Base-by-base conservation (phyloP, 2,329 filamentous ascomycete species). In the Ceratocystiopsis minuta region DNA sequence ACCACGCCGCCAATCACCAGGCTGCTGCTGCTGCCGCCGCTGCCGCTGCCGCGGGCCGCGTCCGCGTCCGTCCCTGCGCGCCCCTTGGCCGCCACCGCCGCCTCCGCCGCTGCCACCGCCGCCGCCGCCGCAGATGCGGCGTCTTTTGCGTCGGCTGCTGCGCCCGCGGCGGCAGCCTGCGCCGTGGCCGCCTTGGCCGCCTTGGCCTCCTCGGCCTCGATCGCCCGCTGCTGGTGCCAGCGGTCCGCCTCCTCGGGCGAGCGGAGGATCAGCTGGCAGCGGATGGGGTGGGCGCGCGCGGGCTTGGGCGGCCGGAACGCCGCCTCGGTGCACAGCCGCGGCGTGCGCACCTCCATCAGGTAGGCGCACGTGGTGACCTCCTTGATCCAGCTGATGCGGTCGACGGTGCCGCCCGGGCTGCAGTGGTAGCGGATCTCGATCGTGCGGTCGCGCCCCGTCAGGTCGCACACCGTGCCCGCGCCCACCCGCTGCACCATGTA, bases 341-440 rank as follows among this genome's bases (percentile, higher is more conserved):
- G 84, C 0, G 87, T 94, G 55, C 93, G 81, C 48, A 95, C 74
- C 31, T 93, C 75, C 86, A 95, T 94, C 42, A 94, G 67, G 55
- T 95, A 95, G 13, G 84, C 76, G 61, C 87, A 95, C 12, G 85
- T 94, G 3, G 80, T 81, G 1, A 88, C 75, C 57, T 95, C 87
- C 58, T 94, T 94, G 60, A 95, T 92, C 75, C 84, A 86, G 36
- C 79, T 80, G 52, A 95, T 94, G 38, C 79, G 75, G 56, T 93
- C 79, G 38, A 64, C 67, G 3, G 72, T 72, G 31, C 76, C 67
- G 39, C 81, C 78, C 0, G 83, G 84, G 52, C 83, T 79, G 62
- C 86, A 94, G 55, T 76, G 72, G 50, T 76, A 77, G 51, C 85
- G 81, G 11, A 95, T 75, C 58, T 95, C 87, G 49, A 94, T 80